These are phyloP conservation scores for Globisporangium paroecandrum DNA, from an alignment of 352 stramenopile species.

Conservation along the genomic window DNA sequence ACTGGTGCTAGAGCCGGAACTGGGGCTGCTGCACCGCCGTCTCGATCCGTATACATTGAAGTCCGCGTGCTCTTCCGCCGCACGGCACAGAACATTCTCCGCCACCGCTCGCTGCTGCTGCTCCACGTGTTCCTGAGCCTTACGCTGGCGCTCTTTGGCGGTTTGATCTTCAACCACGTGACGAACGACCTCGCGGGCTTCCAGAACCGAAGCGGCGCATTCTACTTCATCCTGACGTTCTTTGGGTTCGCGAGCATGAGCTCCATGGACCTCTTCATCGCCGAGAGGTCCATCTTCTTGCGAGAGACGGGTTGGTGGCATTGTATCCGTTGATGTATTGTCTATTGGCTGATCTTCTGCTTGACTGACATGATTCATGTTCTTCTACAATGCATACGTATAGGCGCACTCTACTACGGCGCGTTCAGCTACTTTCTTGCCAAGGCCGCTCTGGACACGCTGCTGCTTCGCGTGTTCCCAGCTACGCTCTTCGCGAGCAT, in stretches of 20 bases:
- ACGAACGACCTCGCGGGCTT: slow-evolving; percentile 81
- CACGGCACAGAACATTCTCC: slow-evolving; percentile 68
- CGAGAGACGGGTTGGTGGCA: slow-evolving; percentile 48
- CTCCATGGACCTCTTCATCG: slow-evolving; percentile 83
- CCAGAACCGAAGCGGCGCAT: slow-evolving; percentile 80
- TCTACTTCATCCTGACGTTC: slow-evolving; percentile 86
- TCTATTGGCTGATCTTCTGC: neutral
- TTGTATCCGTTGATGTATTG: neutral
- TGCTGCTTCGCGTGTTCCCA: slow-evolving; percentile 70
- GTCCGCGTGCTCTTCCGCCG: slow-evolving; percentile 67
- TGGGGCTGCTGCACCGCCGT: slow-evolving; percentile 12
- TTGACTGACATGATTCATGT: neutral
- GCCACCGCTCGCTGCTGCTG: slow-evolving; percentile 66
- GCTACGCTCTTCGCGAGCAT: slow-evolving; percentile 77
- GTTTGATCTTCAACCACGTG: slow-evolving; percentile 79
- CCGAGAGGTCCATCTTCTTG: slow-evolving; percentile 70
- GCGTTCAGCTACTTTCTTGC: slow-evolving; percentile 78
- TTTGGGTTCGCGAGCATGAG: slow-evolving; percentile 84
- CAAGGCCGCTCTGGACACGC: slow-evolving; percentile 69
- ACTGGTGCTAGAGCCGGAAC: slow-evolving; percentile 1
- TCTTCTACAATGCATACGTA: too few species aligned
- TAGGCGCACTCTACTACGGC: slow-evolving; percentile 68
- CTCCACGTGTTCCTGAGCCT: slow-evolving; percentile 62
- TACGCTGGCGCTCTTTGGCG: slow-evolving; percentile 55
- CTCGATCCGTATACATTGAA: slow-evolving; percentile 52